phyloP scores from a whole-genome alignment of 2,329 filamentous ascomycete genomes.

The Pezicula rhizophila region DNA sequence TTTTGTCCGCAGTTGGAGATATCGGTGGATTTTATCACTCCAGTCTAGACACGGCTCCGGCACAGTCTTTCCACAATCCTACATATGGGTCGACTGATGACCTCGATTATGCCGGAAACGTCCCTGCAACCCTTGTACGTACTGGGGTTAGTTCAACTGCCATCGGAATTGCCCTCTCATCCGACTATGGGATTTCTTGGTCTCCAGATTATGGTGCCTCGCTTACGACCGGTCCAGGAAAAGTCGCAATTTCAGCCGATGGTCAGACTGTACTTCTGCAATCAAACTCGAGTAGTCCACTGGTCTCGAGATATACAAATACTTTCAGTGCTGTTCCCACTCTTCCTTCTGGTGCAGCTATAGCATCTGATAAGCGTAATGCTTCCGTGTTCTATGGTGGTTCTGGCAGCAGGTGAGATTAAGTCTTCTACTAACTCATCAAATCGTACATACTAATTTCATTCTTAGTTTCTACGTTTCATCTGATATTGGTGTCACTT shows the following conservation, averaged over 20 bases:
- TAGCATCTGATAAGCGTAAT: conserved; percentile 47
- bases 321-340: conserved; percentile 29
- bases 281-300: conserved; percentile 30
- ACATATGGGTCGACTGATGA: conserved; percentile 14
- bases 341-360: conserved; percentile 9
- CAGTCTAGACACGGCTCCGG: conserved; percentile 11
- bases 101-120: conserved; percentile 25
- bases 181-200: conserved; percentile 46
- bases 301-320: conserved; percentile 22
- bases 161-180: conserved; percentile 41
- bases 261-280: conserved; percentile 37
- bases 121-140: conserved; percentile 39
- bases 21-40: conserved; percentile 18
- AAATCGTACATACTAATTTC: conserved; percentile 24
- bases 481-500: conserved; percentile 38
- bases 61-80: conserved; percentile 11
- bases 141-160: conserved; percentile 37
- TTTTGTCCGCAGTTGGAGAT: conserved; percentile 20
- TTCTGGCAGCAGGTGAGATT: conserved; percentile 34
- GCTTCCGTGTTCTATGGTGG: conserved; percentile 36
- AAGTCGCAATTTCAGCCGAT: conserved; percentile 45
- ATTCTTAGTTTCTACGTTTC: conserved; percentile 39
- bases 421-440: conserved; percentile 29
- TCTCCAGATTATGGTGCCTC: conserved; percentile 39
- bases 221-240: conserved; percentile 34